A percentile compares a stretch with the other conserved stretches of the same genome.
These are phyloP conservation scores for Penstemon newberryi DNA, from an alignment of 257 asterid genomes.

Conservation along the genomic window DNA sequence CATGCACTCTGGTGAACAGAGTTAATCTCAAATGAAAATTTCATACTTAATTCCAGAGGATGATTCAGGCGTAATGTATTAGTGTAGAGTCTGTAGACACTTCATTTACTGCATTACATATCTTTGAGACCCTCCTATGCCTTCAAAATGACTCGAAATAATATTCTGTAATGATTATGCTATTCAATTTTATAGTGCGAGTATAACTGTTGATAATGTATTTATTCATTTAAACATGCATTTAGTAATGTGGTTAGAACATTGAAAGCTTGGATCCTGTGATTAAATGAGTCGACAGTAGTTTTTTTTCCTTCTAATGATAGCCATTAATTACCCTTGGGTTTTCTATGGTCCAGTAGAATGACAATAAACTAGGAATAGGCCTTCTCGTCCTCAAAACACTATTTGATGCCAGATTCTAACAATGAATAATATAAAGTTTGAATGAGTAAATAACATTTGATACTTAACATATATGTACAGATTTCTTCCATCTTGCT, in stretches of 20 bases:
- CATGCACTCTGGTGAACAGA: neutral
- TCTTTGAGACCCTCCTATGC: neutral
- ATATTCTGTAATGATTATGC: neutral
- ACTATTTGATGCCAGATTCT: neutral
- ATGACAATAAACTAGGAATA: neutral
- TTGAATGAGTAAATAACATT: neutral
- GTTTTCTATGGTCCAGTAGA: neutral
- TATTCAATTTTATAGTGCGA: neutral
- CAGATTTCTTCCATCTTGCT: neutral
- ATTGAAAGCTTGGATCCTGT: neutral
- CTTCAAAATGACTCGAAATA: conserved; percentile 11
- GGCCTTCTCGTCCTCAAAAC: neutral
- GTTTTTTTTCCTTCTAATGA: no score
- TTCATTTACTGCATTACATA: neutral
- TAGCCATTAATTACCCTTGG: no score
- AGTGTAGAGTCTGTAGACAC: neutral
- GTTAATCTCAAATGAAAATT: conserved; percentile 1
- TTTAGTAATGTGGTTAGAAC: neutral
- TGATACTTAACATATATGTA: neutral
- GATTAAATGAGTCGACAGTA: neutral
- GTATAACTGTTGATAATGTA: neutral
- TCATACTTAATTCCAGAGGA: neutral
- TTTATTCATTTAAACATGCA: neutral
- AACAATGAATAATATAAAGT: neutral
- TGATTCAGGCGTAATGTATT: neutral